A percentile compares a stretch with the other conserved stretches of the same genome.
These are phyloP conservation scores for Colletotrichum godetiae DNA, from an alignment of 2,329 filamentous ascomycete genomes.

Conservation along the genomic window DNA sequence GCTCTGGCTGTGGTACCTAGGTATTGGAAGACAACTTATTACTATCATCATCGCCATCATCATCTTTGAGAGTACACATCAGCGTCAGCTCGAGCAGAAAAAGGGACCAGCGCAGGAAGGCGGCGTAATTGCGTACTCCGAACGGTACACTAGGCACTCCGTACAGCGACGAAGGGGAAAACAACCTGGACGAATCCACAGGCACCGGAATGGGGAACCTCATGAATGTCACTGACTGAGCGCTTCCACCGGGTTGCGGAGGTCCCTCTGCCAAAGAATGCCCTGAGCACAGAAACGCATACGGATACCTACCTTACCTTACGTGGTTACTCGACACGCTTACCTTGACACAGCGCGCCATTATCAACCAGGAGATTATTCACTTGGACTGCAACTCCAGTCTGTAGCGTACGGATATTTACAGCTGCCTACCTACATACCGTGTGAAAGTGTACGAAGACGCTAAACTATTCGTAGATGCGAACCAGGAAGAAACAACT, in stretches of 20 bases:
- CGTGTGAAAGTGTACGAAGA: not conserved
- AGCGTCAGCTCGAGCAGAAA: not conserved
- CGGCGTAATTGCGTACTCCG: not conserved
- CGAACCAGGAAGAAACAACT: not conserved
- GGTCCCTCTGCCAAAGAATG: not conserved
- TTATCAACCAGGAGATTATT: not conserved
- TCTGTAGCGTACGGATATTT: not conserved
- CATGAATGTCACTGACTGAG: slow-evolving; percentile 15
- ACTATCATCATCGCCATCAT: no score
- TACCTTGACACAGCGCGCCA: not conserved
- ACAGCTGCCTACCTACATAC: not conserved
- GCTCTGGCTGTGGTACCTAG: no score
- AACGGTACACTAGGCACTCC: no score
- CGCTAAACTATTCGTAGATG: not conserved
- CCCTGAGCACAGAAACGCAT: not conserved
- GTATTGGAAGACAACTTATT: no score
- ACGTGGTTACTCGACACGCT: not conserved
- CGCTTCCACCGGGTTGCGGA: not conserved
- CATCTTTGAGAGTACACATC: not conserved
- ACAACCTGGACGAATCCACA: not conserved
- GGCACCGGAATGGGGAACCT: not conserved
- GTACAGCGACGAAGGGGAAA: not conserved
- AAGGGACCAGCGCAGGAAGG: not conserved
- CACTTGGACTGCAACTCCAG: not conserved
- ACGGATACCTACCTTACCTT: no score